These are phyloP conservation scores for Auriscalpium microsporum DNA, from an alignment of 768 basidiomycete species.

Conservation along the genomic window DNA sequence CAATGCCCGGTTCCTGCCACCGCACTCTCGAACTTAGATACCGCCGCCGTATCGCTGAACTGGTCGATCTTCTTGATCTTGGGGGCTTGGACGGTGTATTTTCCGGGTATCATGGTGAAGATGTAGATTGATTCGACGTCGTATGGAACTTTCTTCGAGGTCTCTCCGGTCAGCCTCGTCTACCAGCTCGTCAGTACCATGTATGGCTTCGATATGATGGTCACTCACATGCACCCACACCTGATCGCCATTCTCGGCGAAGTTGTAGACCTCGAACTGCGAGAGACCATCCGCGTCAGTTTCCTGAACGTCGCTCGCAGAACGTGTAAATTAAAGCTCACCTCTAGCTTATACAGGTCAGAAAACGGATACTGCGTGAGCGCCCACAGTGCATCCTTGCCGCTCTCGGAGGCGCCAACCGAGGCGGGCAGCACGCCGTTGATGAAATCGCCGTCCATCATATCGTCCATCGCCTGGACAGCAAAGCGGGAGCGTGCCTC, in stretches of 20 bases:
- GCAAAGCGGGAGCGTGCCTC: not conserved
- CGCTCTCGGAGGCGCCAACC: not conserved
- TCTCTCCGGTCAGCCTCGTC: not conserved
- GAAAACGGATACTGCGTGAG: not conserved
- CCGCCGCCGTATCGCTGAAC: not conserved
- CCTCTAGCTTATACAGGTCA: not conserved
- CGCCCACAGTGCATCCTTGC: not conserved
- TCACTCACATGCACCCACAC: not conserved
- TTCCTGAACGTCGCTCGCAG: not conserved
- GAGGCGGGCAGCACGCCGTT: not conserved
- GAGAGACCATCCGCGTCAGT: not conserved
- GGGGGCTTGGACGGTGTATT: not conserved
- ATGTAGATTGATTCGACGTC: not conserved
- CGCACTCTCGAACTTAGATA: not conserved
- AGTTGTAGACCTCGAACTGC: not conserved
- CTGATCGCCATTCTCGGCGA: not conserved
- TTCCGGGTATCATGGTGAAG: not conserved
- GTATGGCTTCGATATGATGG: not conserved
- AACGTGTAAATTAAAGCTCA: not conserved
- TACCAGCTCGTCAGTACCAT: not conserved
- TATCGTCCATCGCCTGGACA: not conserved
- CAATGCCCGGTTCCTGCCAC: not conserved
- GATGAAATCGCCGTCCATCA: not conserved
- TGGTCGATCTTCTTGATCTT: not conserved
- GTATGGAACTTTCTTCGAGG: not conserved